Conservation (phyloP, 2,329 filamentous ascomycete genomes). For the Thelonectria blattea region DNA sequence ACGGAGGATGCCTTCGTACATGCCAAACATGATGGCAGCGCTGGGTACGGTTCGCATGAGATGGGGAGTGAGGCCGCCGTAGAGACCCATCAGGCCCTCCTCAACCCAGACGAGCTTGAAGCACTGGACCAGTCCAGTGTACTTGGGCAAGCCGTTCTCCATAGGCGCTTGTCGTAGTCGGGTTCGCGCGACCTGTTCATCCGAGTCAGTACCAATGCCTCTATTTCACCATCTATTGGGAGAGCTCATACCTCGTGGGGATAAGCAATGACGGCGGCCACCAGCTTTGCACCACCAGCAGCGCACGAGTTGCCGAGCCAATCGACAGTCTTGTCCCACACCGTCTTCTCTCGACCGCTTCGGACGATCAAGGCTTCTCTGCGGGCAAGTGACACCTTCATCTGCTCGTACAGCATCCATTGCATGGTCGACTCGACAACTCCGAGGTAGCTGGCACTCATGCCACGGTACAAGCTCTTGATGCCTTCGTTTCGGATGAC, state of each 20-base stretch:
- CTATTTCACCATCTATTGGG: neutral
- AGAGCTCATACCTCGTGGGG: constrained; percentile 77
- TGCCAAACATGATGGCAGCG: constrained; percentile 95
- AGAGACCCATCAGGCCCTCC: constrained; percentile 84
- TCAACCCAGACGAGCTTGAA: constrained; percentile 88
- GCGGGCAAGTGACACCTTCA: constrained; percentile 75
- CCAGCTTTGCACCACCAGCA: constrained; percentile 83
- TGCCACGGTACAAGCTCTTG: constrained; percentile 82
- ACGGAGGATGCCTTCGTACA: constrained; percentile 69
- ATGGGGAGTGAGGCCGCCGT: constrained; percentile 90
- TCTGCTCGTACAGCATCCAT: constrained; percentile 93
- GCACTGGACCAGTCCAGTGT: constrained; percentile 87
- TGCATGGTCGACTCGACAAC: constrained; percentile 90
- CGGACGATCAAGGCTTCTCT: constrained; percentile 64
- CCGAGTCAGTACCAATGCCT: neutral
- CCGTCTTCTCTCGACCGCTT: constrained; percentile 67
- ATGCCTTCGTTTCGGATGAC: constrained; percentile 82
- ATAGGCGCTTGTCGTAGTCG: constrained; percentile 84
- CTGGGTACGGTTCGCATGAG: constrained; percentile 90
- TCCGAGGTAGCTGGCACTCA: constrained; percentile 90
- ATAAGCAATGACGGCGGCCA: constrained; percentile 85
- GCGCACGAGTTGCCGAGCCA: constrained; percentile 81
- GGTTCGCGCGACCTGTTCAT: constrained; percentile 74
- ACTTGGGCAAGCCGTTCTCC: constrained; percentile 75
- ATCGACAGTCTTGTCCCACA: constrained; percentile 76